Conservation (phyloP, 169 alveolate genomes). For the Babesia ovata region DNA sequence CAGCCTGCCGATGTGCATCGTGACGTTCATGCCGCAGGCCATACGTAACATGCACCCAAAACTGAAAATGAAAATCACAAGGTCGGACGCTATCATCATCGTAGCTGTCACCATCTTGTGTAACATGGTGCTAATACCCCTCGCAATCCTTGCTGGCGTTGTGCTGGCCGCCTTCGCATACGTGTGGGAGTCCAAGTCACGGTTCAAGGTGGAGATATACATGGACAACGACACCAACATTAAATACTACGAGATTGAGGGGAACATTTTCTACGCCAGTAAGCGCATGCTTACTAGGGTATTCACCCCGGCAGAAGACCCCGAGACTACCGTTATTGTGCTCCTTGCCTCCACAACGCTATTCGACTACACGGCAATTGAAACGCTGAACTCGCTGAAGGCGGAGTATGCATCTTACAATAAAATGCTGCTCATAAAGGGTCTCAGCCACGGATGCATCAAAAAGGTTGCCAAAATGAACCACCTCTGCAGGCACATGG, state of each 20-base stretch:
- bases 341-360: slow-evolving; percentile 76
- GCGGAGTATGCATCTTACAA: slow-evolving; percentile 63
- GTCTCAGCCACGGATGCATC: slow-evolving; percentile 83
- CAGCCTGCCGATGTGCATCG: slow-evolving; percentile 78
- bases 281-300: slow-evolving; percentile 78
- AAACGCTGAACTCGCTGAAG: slow-evolving; percentile 78
- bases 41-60: slow-evolving; percentile 77
- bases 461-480: slow-evolving; percentile 86
- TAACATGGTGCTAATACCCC: slow-evolving; percentile 72
- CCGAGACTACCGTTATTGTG: slow-evolving; percentile 77
- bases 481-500: slow-evolving; percentile 79
- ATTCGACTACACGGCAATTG: slow-evolving; percentile 84
- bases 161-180: slow-evolving; percentile 78
- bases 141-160: slow-evolving; percentile 78
- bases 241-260: slow-evolving; percentile 83
- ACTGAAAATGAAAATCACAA: slow-evolving; percentile 75
- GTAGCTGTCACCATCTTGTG: slow-evolving; percentile 78
- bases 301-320: slow-evolving; percentile 79
- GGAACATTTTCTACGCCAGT: slow-evolving; percentile 81
- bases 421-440: slow-evolving; percentile 74
- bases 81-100: slow-evolving; percentile 82
- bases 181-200: slow-evolving; percentile 84
- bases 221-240: slow-evolving; percentile 78
- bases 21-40: slow-evolving; percentile 76
- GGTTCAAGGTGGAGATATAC: slow-evolving; percentile 79